Evolutionary conservation across 805 yeast species (phyloP).

Genomic region (Schizosaccharomyces osmophilus): DNA sequence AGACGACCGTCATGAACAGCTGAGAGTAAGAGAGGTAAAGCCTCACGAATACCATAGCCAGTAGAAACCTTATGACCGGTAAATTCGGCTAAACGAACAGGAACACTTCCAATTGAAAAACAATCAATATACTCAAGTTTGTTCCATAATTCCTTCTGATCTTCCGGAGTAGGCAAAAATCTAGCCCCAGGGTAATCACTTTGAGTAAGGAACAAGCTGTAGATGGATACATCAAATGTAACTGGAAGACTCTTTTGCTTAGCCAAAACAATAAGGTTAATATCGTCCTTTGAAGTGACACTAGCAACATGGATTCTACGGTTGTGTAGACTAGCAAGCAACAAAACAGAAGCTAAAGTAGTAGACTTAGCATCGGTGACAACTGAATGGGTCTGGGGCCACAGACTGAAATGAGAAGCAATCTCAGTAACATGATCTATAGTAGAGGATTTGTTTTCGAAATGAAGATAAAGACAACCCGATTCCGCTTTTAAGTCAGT

Average conservation of each 20-base stretch:
- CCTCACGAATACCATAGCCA: conserved; percentile 59
- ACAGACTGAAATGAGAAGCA: conserved; percentile 50
- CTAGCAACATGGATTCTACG: conserved; percentile 74
- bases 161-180: conserved; percentile 58
- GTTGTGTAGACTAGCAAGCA: conserved; percentile 68
- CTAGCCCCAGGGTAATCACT: conserved; percentile 44
- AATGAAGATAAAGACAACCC: conserved; percentile 62
- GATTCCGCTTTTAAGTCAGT: conserved; percentile 39
- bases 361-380: conserved; percentile 82
- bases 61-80: conserved; percentile 35
- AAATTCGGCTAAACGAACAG: conserved; percentile 44
- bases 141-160: conserved; percentile 64
- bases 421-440: conserved; percentile 48
- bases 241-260: conserved; percentile 60
- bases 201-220: conserved; percentile 43
- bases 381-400: conserved; percentile 70
- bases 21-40: conserved; percentile 54
- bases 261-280: conserved; percentile 62
- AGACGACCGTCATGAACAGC: conserved; percentile 57
- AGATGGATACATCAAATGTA: conserved; percentile 72
- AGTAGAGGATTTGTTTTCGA: conserved; percentile 36
- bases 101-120: conserved; percentile 63
- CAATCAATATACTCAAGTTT: conserved; percentile 52
- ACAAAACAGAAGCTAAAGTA: conserved; percentile 72
- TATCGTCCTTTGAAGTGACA: conserved; percentile 56